These are phyloP conservation scores for Kurtzmaniella quercitrusa DNA, from an alignment of 1,139 yeast genomes.

Conservation along the genomic window DNA sequence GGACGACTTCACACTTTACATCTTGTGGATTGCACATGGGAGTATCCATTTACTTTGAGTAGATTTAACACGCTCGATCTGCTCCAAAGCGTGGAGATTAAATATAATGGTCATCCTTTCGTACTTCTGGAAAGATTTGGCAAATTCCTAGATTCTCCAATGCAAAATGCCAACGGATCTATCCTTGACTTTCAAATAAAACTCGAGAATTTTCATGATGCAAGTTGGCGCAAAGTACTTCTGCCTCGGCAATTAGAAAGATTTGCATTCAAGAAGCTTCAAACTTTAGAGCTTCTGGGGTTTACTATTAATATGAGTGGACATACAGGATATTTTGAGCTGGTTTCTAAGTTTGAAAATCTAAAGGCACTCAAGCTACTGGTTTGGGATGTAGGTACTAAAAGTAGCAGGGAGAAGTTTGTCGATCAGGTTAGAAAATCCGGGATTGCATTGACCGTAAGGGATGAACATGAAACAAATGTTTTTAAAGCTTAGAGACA, in stretches of 20 bases:
- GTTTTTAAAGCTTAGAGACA: no score
- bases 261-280: slow-evolving; percentile 21
- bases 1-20: slow-evolving; percentile 12
- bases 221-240: slow-evolving; percentile 12
- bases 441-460: not conserved
- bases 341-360: not conserved
- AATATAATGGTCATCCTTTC: slow-evolving; percentile 29
- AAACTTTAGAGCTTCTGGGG: slow-evolving; percentile 19
- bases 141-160: slow-evolving; percentile 20
- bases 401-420: slow-evolving; percentile 1
- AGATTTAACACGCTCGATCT: slow-evolving; percentile 27
- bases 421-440: not conserved
- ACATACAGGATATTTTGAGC: slow-evolving; percentile 1
- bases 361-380: slow-evolving; percentile 3
- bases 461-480: not conserved
- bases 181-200: slow-evolving; percentile 2
- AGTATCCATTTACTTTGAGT: slow-evolving; percentile 35
- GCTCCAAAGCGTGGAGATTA: slow-evolving; percentile 21
- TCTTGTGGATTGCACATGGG: slow-evolving; percentile 41
- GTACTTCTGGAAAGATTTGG: slow-evolving; percentile 35
- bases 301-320: slow-evolving; percentile 17
- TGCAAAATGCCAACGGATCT: slow-evolving; percentile 4
- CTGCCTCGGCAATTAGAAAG: slow-evolving; percentile 14
- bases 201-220: slow-evolving; percentile 9
- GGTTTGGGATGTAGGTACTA: slow-evolving; percentile 5